Evolutionary conservation across 768 basidiomycete genomes (phyloP).

Genomic region (Mycena floridula): DNA sequence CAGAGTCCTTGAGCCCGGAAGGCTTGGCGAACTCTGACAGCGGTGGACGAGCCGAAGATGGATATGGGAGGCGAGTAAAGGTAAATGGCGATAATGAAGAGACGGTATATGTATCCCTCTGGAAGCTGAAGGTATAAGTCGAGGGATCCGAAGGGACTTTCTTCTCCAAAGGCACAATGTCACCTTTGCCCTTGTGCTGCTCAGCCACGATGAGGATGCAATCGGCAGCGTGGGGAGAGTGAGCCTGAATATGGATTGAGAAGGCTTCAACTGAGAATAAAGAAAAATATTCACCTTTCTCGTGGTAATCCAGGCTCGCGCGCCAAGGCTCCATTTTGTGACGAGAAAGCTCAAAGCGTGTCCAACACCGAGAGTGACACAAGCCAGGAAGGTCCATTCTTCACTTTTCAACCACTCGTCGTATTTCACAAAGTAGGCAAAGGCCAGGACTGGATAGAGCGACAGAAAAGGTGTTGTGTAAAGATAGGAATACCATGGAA

Average conservation of each 20-base stretch:
- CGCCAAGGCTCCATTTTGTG: slow-evolving; percentile 83
- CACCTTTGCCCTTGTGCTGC: slow-evolving; percentile 79
- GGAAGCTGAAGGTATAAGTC: slow-evolving; percentile 88
- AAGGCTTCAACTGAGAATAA: not conserved
- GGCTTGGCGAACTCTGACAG: slow-evolving; percentile 60
- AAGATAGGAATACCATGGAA: slow-evolving; percentile 66
- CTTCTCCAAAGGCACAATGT: slow-evolving; percentile 76
- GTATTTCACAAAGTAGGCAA: slow-evolving; percentile 89
- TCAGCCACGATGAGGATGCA: slow-evolving; percentile 79
- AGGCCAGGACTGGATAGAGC: slow-evolving; percentile 78
- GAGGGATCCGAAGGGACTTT: slow-evolving; percentile 47
- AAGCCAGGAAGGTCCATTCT: slow-evolving; percentile 97
- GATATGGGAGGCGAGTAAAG: slow-evolving; percentile 85
- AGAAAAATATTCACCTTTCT: slow-evolving; percentile 41
- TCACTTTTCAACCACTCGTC: slow-evolving; percentile 88
- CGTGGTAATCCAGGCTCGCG: slow-evolving; percentile 77
- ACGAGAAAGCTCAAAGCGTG: slow-evolving; percentile 91
- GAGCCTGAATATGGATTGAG: slow-evolving; percentile 33
- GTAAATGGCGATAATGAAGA: slow-evolving; percentile 46
- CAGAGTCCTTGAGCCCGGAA: slow-evolving; percentile 42
- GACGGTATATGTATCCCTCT: slow-evolving; percentile 87
- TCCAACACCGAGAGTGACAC: slow-evolving; percentile 74
- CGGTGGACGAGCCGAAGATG: slow-evolving; percentile 64
- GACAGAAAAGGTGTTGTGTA: slow-evolving; percentile 76
- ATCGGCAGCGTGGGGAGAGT: slow-evolving; percentile 64